Evolutionary conservation across 345 rosid species (phyloP).

Genomic region (Salix caprea): DNA sequence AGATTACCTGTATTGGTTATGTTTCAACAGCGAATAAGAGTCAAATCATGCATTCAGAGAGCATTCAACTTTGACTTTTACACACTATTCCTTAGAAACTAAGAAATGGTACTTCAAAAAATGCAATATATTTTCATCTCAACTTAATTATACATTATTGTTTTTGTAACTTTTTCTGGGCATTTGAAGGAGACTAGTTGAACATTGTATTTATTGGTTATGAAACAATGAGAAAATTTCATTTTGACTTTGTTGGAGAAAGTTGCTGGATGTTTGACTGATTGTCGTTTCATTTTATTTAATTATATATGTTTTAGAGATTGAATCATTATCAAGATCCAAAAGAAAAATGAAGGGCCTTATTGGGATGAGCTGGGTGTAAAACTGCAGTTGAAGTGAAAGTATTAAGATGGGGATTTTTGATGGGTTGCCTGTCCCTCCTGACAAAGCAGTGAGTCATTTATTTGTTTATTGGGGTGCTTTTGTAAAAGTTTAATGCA

Average conservation of each 20-base stretch:
- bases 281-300: neutral
- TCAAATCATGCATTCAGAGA: neutral
- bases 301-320: neutral
- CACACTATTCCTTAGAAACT: neutral
- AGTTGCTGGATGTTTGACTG: neutral
- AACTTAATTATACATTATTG: neutral
- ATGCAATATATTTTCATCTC: neutral
- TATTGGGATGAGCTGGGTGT: constrained; percentile 12
- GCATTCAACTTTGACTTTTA: neutral
- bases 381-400: constrained; percentile 15
- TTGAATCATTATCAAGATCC: neutral
- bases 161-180: neutral
- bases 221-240: neutral
- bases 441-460: constrained; percentile 65
- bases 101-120: neutral
- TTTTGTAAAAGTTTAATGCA: neutral
- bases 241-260: neutral
- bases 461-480: neutral
- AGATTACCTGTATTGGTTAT: neutral
- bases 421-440: constrained; percentile 85
- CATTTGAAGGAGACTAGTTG: neutral
- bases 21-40: neutral
- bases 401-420: constrained; percentile 65
- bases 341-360: neutral
- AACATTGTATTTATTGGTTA: neutral